These are phyloP conservation scores for Maudiozyma humilis DNA, from an alignment of 1,139 yeast genomes.

Conservation along the genomic window DNA sequence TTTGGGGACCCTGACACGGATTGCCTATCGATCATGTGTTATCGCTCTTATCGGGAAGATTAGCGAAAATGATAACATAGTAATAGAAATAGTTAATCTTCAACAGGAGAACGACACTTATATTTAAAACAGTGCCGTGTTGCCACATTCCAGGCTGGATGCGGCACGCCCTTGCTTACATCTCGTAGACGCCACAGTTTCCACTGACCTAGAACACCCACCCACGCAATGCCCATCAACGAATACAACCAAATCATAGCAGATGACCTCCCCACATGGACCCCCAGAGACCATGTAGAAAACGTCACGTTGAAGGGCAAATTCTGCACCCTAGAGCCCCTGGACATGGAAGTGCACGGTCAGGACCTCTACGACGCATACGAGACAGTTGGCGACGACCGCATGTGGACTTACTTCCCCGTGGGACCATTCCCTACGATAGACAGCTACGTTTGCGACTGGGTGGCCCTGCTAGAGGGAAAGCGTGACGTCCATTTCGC, in stretches of 20 bases:
- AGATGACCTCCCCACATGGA: slow-evolving; percentile 10
- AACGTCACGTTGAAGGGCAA: slow-evolving; percentile 10
- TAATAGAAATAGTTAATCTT: no score
- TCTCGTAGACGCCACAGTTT: no score
- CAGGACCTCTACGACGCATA: slow-evolving; percentile 10
- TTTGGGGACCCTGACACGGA: no score
- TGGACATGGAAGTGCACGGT: slow-evolving; percentile 12
- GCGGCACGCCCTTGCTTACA: no score
- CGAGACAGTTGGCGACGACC: slow-evolving; percentile 5
- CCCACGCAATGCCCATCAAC: neutral
- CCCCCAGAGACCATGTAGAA: slow-evolving; percentile 10
- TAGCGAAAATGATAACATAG: no score
- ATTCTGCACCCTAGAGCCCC: slow-evolving; percentile 13
- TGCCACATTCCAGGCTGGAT: no score
- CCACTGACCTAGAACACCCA: neutral
- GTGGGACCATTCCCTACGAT: slow-evolving; percentile 12
- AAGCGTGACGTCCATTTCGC: slow-evolving; percentile 15
- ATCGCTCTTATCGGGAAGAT: no score
- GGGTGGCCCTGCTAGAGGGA: slow-evolving; percentile 2
- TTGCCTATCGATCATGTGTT: no score
- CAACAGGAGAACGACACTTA: no score
- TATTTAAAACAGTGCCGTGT: no score
- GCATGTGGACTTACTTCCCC: slow-evolving; percentile 15
- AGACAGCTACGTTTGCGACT: slow-evolving; percentile 3
- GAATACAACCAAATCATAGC: slow-evolving; percentile 10